Conservation (phyloP, 176 grass and related monocot species). For the Cenchrus purpureus region DNA sequence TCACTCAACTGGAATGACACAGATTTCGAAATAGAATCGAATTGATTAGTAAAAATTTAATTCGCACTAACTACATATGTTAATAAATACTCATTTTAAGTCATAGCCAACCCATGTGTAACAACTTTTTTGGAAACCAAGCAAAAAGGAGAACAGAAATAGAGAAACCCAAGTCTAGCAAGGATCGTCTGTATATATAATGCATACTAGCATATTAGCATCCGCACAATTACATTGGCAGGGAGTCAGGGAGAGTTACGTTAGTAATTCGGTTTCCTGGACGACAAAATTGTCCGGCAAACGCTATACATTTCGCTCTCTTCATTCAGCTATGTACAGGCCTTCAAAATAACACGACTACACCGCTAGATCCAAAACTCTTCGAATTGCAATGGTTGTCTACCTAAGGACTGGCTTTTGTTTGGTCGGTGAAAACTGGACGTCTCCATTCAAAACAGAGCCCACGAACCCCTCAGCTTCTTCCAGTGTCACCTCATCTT, state of each 20-base stretch:
- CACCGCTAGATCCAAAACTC: conserved; percentile 1
- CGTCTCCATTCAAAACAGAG: conserved; percentile 84
- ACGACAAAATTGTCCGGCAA: background rate
- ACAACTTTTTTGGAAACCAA: background rate
- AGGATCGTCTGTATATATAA: background rate
- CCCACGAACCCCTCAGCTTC: conserved; percentile 75
- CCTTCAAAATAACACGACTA: background rate
- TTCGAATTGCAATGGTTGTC: conserved; percentile 23
- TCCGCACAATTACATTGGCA: background rate
- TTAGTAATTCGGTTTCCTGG: background rate
- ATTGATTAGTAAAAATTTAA: too few relatives aligned
- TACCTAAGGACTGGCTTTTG: conserved; percentile 66
- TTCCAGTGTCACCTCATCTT: conserved; percentile 62
- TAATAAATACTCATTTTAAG: too few relatives aligned
- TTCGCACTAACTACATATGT: too few relatives aligned
- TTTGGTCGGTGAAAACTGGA: conserved; percentile 54
- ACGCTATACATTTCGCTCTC: background rate
- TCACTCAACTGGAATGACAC: too few relatives aligned
- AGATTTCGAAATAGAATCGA: too few relatives aligned
- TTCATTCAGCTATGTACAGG: conserved; percentile 35
- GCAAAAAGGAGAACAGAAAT: background rate
- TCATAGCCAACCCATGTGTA: background rate
- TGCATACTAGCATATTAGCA: background rate
- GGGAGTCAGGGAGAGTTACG: background rate
- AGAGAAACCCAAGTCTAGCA: background rate